These are phyloP conservation scores for Nadsonia commutata DNA, from an alignment of 1,139 yeast species.

Conservation along the genomic window DNA sequence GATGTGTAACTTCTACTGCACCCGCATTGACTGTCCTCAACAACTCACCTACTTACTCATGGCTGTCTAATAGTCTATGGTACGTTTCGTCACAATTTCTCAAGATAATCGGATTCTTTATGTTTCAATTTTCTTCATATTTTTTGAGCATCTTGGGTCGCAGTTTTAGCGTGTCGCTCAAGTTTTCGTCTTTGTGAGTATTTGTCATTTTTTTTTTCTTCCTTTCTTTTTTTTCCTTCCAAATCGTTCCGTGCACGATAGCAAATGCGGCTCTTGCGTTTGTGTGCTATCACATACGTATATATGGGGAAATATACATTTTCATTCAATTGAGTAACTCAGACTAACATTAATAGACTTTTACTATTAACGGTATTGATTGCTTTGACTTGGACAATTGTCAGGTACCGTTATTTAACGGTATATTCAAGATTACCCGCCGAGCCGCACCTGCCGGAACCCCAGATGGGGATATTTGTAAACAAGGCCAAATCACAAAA, in stretches of 20 bases:
- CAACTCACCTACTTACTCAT: not conserved
- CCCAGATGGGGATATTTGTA: constrained; percentile 29
- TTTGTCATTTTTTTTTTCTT: not conserved
- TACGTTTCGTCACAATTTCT: constrained; percentile 1
- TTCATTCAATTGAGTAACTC: constrained; percentile 3
- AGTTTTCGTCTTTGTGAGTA: constrained; percentile 17
- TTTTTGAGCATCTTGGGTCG: constrained; percentile 12
- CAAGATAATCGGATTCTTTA: constrained; percentile 6
- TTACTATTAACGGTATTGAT: constrained; percentile 10
- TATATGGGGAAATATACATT: too few relatives aligned
- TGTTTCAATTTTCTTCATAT: constrained; percentile 10
- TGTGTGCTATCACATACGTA: too few relatives aligned
- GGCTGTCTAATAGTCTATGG: not conserved
- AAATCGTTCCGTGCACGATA: too few relatives aligned
- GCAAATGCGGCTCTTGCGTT: too few relatives aligned
- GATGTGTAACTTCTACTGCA: not conserved
- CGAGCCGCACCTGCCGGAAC: constrained; percentile 32
- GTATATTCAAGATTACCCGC: constrained; percentile 37
- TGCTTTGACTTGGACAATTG: constrained; percentile 24
- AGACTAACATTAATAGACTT: too few relatives aligned
- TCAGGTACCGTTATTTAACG: constrained; percentile 37
- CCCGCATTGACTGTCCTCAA: not conserved
- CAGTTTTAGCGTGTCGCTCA: constrained; percentile 16
- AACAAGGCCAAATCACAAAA: constrained; percentile 24
- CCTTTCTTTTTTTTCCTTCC: too few relatives aligned